Percentiles rank a stretch among this genome's conserved stretches.
These are phyloP conservation scores for Nyssa sinensis DNA, from an alignment of 148 eudicot genomes.

Conservation along the genomic window DNA sequence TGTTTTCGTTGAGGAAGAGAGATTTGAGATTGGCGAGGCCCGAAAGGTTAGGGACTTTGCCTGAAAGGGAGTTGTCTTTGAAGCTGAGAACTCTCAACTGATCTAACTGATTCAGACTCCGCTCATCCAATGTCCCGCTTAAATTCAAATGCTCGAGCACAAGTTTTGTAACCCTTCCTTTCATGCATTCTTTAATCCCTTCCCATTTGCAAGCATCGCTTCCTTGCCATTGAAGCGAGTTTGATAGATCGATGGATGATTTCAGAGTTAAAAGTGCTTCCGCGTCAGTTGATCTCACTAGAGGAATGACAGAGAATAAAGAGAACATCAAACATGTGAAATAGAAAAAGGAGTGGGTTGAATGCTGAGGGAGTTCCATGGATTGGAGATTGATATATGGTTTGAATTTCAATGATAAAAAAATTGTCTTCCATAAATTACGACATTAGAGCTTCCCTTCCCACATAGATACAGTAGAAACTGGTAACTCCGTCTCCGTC, in stretches of 20 bases:
- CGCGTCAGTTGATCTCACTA: conserved; percentile 20
- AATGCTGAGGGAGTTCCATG: not conserved
- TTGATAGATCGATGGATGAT: conserved; percentile 35
- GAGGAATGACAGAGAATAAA: not conserved
- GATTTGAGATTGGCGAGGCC: conserved; percentile 62
- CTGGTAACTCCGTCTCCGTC: no score
- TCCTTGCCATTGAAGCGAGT: conserved; percentile 42
- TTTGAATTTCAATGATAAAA: not conserved
- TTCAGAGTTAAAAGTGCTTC: conserved; percentile 37
- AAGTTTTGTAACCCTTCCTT: conserved; percentile 76
- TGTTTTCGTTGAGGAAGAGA: conserved; percentile 55
- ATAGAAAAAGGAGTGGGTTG: not conserved
- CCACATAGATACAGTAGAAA: no score
- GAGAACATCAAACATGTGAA: not conserved
- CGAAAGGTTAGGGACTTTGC: conserved; percentile 56
- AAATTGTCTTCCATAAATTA: not conserved
- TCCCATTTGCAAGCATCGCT: conserved; percentile 62
- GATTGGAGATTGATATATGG: not conserved
- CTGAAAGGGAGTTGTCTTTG: conserved; percentile 55
- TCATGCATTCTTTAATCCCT: conserved; percentile 69
- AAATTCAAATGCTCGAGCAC: conserved; percentile 60
- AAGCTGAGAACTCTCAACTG: conserved; percentile 78
- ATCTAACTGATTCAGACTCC: conserved; percentile 40
- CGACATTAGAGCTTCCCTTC: conserved; percentile 20
- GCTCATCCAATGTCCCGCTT: conserved; percentile 45